Evolutionary conservation across 2,329 filamentous ascomycete species (phyloP).

Genomic region (Rutstroemia sydowiana): DNA sequence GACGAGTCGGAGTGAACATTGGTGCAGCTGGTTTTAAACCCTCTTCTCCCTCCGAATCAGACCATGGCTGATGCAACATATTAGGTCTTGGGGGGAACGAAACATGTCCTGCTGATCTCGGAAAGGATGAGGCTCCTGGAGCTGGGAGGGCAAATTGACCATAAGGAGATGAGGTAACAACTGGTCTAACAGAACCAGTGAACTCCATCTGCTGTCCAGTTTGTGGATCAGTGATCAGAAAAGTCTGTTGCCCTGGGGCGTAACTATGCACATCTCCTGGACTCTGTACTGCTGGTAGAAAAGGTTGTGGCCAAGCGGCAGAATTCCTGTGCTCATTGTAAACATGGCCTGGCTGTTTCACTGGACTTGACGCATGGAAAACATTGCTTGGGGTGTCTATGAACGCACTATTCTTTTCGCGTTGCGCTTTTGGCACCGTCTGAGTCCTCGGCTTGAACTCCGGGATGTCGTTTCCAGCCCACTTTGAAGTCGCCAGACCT

Average conservation of each 20-base stretch:
- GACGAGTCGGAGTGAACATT: conserved; percentile 5
- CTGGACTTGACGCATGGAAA: not conserved
- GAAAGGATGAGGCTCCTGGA: not conserved
- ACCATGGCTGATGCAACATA: not conserved
- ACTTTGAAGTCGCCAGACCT: conserved; percentile 5
- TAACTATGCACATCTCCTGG: not conserved
- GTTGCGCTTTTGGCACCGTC: not conserved
- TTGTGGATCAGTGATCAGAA: not conserved
- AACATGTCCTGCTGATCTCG: too few relatives aligned
- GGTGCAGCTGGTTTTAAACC: conserved; percentile 8
- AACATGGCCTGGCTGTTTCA: not conserved
- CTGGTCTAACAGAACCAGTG: conserved; percentile 12
- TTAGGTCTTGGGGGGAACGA: not conserved
- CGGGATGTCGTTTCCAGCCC: not conserved
- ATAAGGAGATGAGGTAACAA: not conserved
- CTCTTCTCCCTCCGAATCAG: not conserved
- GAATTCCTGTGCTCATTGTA: too few relatives aligned
- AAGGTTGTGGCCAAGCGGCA: not conserved
- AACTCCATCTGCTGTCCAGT: conserved; percentile 9
- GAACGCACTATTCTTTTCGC: too few relatives aligned
- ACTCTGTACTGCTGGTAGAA: not conserved
- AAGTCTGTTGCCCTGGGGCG: not conserved
- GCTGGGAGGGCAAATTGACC: too few relatives aligned
- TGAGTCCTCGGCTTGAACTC: not conserved
- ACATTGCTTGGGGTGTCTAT: not conserved